These are phyloP conservation scores for Heliocybe sulcata DNA, from an alignment of 1,284 basidiomycete species.

Conservation along the genomic window DNA sequence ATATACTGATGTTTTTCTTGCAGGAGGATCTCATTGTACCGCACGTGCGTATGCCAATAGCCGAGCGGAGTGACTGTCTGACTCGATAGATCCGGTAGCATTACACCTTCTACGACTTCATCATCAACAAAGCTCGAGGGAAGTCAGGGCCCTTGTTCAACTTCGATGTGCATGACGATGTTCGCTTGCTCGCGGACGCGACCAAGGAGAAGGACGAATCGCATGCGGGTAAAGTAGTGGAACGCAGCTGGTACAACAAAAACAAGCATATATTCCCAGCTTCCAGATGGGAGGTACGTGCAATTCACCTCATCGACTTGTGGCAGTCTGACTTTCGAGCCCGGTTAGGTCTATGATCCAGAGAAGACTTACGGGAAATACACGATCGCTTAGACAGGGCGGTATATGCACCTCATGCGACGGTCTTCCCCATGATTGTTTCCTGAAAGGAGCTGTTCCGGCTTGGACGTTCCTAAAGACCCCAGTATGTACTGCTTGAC, in stretches of 20 bases:
- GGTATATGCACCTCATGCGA: too few relatives aligned
- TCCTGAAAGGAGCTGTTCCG: too few relatives aligned
- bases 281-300: constrained; percentile 83
- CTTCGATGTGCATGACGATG: constrained; percentile 81
- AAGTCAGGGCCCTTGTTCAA: constrained; percentile 98
- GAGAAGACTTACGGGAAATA: constrained; percentile 90
- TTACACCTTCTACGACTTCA: constrained; percentile 98
- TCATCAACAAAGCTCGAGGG: constrained; percentile 95
- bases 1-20: constrained; percentile 3
- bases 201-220: constrained; percentile 97
- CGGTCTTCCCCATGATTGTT: too few relatives aligned
- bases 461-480: too few relatives aligned
- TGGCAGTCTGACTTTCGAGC: constrained; percentile 3
- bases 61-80: background rate
- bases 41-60: constrained; percentile 47
- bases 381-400: constrained; percentile 63
- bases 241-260: constrained; percentile 91
- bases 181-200: constrained; percentile 92
- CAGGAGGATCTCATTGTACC: constrained; percentile 96
- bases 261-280: constrained; percentile 99
- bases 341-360: constrained; percentile 77
- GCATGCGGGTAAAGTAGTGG: constrained; percentile 98
- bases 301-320: background rate
- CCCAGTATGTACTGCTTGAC: too few relatives aligned
- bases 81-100: constrained; percentile 47